Base-by-base conservation (phyloP, 75 land plant species). In the Picea sitchensis region DNA sequence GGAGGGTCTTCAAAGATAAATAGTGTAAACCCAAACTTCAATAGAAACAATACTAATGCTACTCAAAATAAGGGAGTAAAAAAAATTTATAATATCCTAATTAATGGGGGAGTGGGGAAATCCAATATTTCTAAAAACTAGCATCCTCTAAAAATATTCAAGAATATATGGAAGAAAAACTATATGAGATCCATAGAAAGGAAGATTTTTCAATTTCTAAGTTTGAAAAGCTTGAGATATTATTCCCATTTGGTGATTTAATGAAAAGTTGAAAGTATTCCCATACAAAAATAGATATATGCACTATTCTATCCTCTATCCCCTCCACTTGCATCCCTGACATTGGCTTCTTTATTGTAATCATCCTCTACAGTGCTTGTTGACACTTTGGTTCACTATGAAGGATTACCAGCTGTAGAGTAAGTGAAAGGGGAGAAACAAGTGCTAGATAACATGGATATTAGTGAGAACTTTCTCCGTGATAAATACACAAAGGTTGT, bases 311-410 rank as follows among this genome's bases (percentile, higher is more conserved):
- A 41, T 3, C 44, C 44, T 41, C 44, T 3, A 41, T 41, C 5
- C 44, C 44, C 5, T 3, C 84, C 87, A 13, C 63, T 36, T 18
- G n/a, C 20, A 3, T 56, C 77, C 31, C 77, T 75, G 1, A 67
- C 84, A 65, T 72, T 79, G 9, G 32, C 58, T 12, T 58, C 21
- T 26, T 20, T 65, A 64, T 38, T 38, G 73, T 20, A 36, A 3
- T n/a, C 74, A 41, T 41, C 44, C 5, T 41, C 5, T 41, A 0
- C 3, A 75, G 72, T 58, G 56, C 62, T 30, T 18, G 30, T 63
- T 14, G 75, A 18, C 20, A 11, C 62, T 2, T 17, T 34, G 59
- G 15, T 0, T 51, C 0, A 26, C 21, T 59, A 14, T 14, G 32
- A 5, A 31, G 57, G 80, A 56, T 71, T 72, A 60, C 58, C 17